A percentile compares a stretch with the other conserved stretches of the same genome.
Evolutionary conservation across 139 green algal genomes (phyloP).

Genomic region (Asterochloris sp.): DNA sequence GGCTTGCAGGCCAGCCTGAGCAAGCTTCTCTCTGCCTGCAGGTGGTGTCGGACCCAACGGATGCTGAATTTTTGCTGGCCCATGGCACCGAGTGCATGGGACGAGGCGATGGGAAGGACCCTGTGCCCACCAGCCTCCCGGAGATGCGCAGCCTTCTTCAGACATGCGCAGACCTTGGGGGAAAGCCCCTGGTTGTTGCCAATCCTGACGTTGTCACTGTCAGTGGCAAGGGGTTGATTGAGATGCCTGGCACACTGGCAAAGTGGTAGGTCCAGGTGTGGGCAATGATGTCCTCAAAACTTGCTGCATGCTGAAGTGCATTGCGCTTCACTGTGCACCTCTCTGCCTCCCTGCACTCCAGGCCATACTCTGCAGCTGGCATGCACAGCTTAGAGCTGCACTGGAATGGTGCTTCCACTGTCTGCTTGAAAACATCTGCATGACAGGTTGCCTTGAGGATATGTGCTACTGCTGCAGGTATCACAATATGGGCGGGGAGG

Average conservation of each 20-base stretch:
- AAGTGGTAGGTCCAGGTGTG: no score
- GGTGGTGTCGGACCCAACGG: slow-evolving; percentile 34
- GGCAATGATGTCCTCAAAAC: no score
- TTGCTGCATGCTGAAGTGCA: no score
- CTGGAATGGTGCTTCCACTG: no score
- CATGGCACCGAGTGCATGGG: slow-evolving; percentile 81
- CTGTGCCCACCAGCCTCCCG: slow-evolving; percentile 24
- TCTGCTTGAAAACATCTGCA: no score
- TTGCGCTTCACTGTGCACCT: no score
- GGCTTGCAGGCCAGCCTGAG: no score
- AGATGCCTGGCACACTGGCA: slow-evolving; percentile 75
- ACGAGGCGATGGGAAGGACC: background rate
- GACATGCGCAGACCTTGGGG: slow-evolving; percentile 18
- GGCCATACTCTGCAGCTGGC: no score
- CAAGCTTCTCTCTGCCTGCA: background rate
- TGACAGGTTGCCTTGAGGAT: no score
- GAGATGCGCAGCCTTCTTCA: slow-evolving; percentile 42
- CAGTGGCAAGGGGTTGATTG: slow-evolving; percentile 36
- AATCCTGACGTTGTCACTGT: slow-evolving; percentile 83
- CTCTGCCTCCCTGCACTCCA: no score
- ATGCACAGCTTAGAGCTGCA: no score
- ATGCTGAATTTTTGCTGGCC: slow-evolving; percentile 85
- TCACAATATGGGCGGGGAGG: background rate
- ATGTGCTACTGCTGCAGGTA: no score
- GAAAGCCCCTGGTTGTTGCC: slow-evolving; percentile 71